These are phyloP conservation scores for Voacanga thouarsii DNA, from an alignment of 257 asterid species.

Conservation along the genomic window DNA sequence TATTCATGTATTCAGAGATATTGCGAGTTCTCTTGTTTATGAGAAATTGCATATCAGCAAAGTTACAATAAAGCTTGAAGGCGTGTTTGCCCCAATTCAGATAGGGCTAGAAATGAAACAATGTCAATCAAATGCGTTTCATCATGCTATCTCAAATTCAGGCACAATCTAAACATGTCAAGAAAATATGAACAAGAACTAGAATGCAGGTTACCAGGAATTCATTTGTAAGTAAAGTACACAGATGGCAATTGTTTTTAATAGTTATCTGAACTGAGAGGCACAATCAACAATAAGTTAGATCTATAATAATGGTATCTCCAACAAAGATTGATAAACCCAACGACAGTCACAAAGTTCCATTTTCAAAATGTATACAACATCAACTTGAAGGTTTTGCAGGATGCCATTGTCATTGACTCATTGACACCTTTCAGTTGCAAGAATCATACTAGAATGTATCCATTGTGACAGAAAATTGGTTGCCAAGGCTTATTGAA, in stretches of 20 bases:
- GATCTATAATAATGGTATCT: background rate
- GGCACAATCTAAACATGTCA: background rate
- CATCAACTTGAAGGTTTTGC: background rate
- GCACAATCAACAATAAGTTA: background rate
- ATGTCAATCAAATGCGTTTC: background rate
- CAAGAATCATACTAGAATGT: background rate
- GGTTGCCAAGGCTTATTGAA: background rate
- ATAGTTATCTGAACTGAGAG: background rate
- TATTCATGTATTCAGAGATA: background rate
- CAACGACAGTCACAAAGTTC: background rate
- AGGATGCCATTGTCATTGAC: background rate
- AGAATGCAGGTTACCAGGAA: background rate
- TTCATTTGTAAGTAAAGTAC: background rate
- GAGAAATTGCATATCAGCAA: background rate
- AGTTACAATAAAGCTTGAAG: background rate
- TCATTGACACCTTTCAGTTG: background rate
- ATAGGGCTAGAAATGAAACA: background rate
- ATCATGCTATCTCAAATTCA: background rate
- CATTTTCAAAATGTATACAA: background rate
- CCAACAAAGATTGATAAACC: background rate
- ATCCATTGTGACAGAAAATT: background rate
- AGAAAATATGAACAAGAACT: background rate
- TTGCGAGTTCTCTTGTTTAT: background rate
- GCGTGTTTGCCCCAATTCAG: background rate
- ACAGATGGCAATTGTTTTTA: background rate